Conservation (phyloP, 2,329 filamentous ascomycete genomes). For the Macrophomina tecta region DNA sequence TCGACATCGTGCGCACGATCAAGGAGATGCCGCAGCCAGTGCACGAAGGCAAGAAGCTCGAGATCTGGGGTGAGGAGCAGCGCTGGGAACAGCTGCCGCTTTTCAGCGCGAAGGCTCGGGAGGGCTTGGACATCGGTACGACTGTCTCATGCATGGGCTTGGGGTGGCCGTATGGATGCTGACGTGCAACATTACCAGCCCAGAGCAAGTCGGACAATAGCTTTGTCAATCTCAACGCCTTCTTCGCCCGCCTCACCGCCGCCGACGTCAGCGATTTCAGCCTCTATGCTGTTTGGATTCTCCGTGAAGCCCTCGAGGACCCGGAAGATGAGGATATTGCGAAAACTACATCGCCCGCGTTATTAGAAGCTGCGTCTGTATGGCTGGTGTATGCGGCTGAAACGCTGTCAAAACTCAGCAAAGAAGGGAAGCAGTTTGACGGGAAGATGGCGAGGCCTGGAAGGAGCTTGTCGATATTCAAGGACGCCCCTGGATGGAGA, state of each 20-base stretch:
- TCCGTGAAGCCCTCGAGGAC: conserved; percentile 28
- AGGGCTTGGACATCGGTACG: conserved; percentile 16
- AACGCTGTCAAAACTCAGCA: conserved; percentile 8
- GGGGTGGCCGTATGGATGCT: not conserved
- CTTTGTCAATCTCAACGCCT: conserved; percentile 27
- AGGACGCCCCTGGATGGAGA: conserved; percentile 24
- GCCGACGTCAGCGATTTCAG: conserved; percentile 19
- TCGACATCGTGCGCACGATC: conserved; percentile 17
- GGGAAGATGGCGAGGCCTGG: conserved; percentile 28
- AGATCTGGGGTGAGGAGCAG: conserved; percentile 19
- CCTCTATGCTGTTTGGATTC: conserved; percentile 28
- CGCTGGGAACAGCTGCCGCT: conserved; percentile 25
- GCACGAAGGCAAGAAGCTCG: conserved; percentile 5
- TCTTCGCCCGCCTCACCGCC: conserved; percentile 24
- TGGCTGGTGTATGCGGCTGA: conserved; percentile 24
- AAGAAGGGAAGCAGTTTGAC: conserved; percentile 26
- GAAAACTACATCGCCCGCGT: not conserved
- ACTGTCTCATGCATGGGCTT: not conserved
- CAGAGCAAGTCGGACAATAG: not conserved
- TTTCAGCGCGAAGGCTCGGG: conserved; percentile 18
- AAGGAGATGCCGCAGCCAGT: conserved; percentile 14
- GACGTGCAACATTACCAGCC: not conserved
- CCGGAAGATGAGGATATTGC: not conserved
- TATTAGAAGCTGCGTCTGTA: conserved; percentile 5
- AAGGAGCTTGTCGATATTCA: conserved; percentile 19